Base-by-base conservation (phyloP, 1,284 basidiomycete genomes). In the Apiotrichum mycotoxinovorans region DNA sequence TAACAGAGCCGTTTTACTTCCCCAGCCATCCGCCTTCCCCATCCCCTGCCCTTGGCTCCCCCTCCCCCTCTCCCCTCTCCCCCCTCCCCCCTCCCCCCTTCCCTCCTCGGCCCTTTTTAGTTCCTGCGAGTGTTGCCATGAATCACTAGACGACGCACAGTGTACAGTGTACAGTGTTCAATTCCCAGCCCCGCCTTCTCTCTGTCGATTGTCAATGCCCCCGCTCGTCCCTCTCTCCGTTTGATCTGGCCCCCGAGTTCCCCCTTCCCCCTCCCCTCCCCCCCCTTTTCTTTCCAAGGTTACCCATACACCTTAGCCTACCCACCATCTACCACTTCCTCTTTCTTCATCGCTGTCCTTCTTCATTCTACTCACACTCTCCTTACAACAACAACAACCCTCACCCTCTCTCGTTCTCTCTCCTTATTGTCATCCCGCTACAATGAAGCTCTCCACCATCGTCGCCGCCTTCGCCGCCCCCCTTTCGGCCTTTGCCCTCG, bases 361-460 rank as follows among this genome's bases (percentile, higher is more conserved):
- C 15, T 33, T 35, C 33, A 14, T 42, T 38, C 30, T 25, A 30
- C 34, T 46, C 30, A 23, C 30, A 23, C 47, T 46, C 55, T 26
- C 51, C 4, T 46, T 43, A 27, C 56, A 34, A 14, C 40, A 42
- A 17, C 34, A 10, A 17, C 10, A 18, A 45, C 42, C 23, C 50
- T 18, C 41, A 34, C 50, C 25, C 40, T 18, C 25, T 40, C 20
- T 17, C n/a, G n/a, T 23, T 22, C 42, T 25, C 42, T 25, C 35
- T 34, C 43, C 27, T 30, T n/a, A 3, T 27, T 17, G 26, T 5
- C 35, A 40, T 18, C n/a, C 17, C 18, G 9, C 25, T 18, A 23
- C 33, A 22, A 46, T 33, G 34, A 56, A 53, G 54, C 42, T 60
- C 54, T 22, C 52, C 20, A 12, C 51, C 43, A 8, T 60, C 44